phyloP scores from a whole-genome alignment of 305 asterid species.

The Fraxinus angustifolia region DNA sequence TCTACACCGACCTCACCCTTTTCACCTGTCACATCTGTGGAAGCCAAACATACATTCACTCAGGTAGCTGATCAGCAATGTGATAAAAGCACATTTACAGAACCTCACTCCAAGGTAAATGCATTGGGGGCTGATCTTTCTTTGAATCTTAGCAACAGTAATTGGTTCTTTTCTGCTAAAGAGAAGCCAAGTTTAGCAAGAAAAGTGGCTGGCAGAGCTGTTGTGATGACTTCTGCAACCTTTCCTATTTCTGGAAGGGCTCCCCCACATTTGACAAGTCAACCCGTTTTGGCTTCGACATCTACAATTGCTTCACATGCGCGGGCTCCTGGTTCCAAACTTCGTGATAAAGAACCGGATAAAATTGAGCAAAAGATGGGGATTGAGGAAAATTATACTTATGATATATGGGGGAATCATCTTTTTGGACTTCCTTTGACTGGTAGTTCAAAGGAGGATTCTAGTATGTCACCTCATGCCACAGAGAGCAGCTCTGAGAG shows the following conservation, averaged over 20 bases:
- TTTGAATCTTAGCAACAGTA: slow-evolving; percentile 20
- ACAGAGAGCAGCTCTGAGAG: slow-evolving; percentile 58
- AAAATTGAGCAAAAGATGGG: neutral
- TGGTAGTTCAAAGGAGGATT: slow-evolving; percentile 34
- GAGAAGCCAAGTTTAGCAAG: slow-evolving; percentile 37
- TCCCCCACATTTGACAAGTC: slow-evolving; percentile 34
- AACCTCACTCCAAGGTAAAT: slow-evolving; percentile 27
- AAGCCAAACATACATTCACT: slow-evolving; percentile 37
- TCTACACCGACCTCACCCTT: neutral
- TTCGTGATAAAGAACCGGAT: slow-evolving; percentile 16
- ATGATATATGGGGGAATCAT: slow-evolving; percentile 89
- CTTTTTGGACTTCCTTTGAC: slow-evolving; percentile 48
- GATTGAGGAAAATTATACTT: slow-evolving; percentile 43
- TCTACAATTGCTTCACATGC: slow-evolving; percentile 62
- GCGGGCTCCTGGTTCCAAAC: slow-evolving; percentile 73
- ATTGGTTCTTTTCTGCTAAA: slow-evolving; percentile 22
- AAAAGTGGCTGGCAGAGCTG: slow-evolving; percentile 37
- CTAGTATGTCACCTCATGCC: slow-evolving; percentile 29
- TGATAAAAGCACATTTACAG: slow-evolving; percentile 32
- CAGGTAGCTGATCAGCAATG: slow-evolving; percentile 25
- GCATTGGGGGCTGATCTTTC: slow-evolving; percentile 29
- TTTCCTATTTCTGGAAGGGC: slow-evolving; percentile 43
- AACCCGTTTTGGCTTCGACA: slow-evolving; percentile 39
- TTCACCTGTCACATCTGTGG: slow-evolving; percentile 52
- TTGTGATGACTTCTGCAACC: slow-evolving; percentile 58